Base-by-base conservation (phyloP, 352 stramenopile species). In the Globisporangium abappressorium region DNA sequence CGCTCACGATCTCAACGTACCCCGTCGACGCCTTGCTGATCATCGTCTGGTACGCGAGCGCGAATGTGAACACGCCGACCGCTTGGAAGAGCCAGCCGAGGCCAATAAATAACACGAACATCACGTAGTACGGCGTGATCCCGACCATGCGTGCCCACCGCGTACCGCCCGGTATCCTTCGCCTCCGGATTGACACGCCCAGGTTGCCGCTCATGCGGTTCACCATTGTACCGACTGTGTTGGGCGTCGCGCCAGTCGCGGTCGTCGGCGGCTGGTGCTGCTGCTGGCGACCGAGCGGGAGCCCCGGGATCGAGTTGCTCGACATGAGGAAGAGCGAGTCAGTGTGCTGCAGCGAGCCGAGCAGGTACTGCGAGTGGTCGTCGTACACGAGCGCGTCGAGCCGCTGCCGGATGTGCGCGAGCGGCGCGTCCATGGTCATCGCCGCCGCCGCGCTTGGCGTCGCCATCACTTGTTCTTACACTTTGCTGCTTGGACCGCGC, bases 331-430 rank as follows among this genome's bases (percentile, higher is more conserved):
- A 70, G 18, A 72, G 58, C 28, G 73, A 30, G 36, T 72, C 65
- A 1, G 62, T 41, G 62, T 62, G 53, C 49, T 78, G 76, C 14
- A 83, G 62, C 28, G 75, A 81, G 55, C 74, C 72, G 0, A 82
- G 55, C 7, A 85, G 68, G 60, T 82, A 84, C 61, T 76, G 68
- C 56, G 78, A 80, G 61, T 84, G 74, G 36, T 77, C 73, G 61
- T 83, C 79, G 57, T 78, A 83, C 14, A 74, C 78, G 64, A 87
- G 77, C 64, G 79, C 79, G 57, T 87, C 79, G n/a, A 87, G 69
- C 14, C 79, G 79, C 67, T 81, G 75, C 12, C 79, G 76, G 30
- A 87, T 71, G 71, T 87, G 76, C 58, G 76, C 62, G 61, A 87
- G 64, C 62, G 80, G 67, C 47, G 77, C 74, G 49, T 71, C 72